Evolutionary conservation across 768 basidiomycete species (phyloP).

Genomic region (Podaxis mareebaensis): DNA sequence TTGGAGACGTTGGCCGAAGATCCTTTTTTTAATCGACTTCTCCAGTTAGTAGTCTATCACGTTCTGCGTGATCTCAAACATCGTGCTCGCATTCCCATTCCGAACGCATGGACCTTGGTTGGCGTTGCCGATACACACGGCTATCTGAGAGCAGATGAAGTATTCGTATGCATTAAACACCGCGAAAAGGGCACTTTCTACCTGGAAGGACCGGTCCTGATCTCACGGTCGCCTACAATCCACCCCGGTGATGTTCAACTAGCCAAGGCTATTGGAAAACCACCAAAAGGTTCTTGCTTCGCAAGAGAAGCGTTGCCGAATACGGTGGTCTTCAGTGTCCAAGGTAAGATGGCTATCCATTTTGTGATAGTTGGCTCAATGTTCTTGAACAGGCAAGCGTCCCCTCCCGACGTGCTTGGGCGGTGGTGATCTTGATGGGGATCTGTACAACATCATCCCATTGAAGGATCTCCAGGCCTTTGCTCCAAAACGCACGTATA

Average conservation of each 20-base stretch:
- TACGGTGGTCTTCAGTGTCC: constrained; percentile 61
- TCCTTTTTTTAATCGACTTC: constrained; percentile 48
- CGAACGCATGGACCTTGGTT: constrained; percentile 62
- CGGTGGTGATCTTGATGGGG: constrained; percentile 74
- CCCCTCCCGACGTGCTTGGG: constrained; percentile 63
- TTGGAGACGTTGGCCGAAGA: constrained; percentile 35
- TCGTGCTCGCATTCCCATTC: constrained; percentile 65
- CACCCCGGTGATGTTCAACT: constrained; percentile 68
- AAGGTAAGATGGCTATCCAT: constrained; percentile 36
- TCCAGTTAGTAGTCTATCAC: constrained; percentile 57
- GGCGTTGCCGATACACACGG: constrained; percentile 67
- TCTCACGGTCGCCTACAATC: constrained; percentile 66
- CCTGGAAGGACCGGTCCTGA: constrained; percentile 51
- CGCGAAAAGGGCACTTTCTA: constrained; percentile 39
- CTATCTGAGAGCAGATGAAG: constrained; percentile 47
- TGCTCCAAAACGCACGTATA: constrained; percentile 21
- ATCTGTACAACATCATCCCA: constrained; percentile 53
- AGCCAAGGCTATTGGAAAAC: constrained; percentile 55
- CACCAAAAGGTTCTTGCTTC: constrained; percentile 53
- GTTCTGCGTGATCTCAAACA: constrained; percentile 66
- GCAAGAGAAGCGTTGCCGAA: constrained; percentile 50
- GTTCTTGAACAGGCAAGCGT: constrained; percentile 41
- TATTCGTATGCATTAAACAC: constrained; percentile 59
- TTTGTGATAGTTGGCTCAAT: background rate
- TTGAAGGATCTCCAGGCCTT: constrained; percentile 40